Conservation (phyloP, 1,284 basidiomycete genomes). For the Tilletia indica region DNA sequence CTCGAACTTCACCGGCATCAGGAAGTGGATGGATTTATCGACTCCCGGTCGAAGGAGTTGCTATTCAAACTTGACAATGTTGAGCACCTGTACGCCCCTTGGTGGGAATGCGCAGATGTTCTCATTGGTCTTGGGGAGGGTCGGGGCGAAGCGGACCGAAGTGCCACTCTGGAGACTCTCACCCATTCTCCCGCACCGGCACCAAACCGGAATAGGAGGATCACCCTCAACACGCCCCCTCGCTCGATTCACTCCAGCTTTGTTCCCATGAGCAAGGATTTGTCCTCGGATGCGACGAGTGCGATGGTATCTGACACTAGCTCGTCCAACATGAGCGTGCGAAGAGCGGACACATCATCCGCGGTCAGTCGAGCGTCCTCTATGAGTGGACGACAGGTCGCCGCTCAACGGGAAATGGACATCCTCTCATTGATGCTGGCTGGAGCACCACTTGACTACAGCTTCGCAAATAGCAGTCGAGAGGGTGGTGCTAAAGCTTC, state of each 20-base stretch:
- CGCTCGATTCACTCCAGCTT: slow-evolving; percentile 17
- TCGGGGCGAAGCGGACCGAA: slow-evolving; percentile 31
- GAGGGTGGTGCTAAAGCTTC: slow-evolving; percentile 19
- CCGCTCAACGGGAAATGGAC: slow-evolving; percentile 41
- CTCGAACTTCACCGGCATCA: slow-evolving; percentile 20
- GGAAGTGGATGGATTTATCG: slow-evolving; percentile 5
- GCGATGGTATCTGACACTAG: neutral
- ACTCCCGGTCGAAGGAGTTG: slow-evolving; percentile 17
- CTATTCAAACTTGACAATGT: slow-evolving; percentile 22
- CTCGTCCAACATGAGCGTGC: slow-evolving; percentile 9
- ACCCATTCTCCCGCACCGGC: slow-evolving; percentile 30
- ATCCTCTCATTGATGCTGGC: slow-evolving; percentile 42
- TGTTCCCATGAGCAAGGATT: neutral
- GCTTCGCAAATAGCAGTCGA: slow-evolving; percentile 26
- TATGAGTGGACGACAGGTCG: slow-evolving; percentile 29
- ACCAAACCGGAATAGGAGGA: slow-evolving; percentile 24
- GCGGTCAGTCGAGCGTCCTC: slow-evolving; percentile 19
- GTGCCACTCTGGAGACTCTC: slow-evolving; percentile 32
- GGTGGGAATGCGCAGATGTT: slow-evolving; percentile 46
- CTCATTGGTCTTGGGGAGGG: slow-evolving; percentile 41
- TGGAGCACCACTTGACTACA: slow-evolving; percentile 22
- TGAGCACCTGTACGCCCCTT: slow-evolving; percentile 19
- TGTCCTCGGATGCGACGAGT: neutral
- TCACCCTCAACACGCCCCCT: slow-evolving; percentile 19
- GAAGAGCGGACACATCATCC: slow-evolving; percentile 2